Base-by-base conservation (phyloP, 164 flowering plant species). In the Protea cynaroides region DNA sequence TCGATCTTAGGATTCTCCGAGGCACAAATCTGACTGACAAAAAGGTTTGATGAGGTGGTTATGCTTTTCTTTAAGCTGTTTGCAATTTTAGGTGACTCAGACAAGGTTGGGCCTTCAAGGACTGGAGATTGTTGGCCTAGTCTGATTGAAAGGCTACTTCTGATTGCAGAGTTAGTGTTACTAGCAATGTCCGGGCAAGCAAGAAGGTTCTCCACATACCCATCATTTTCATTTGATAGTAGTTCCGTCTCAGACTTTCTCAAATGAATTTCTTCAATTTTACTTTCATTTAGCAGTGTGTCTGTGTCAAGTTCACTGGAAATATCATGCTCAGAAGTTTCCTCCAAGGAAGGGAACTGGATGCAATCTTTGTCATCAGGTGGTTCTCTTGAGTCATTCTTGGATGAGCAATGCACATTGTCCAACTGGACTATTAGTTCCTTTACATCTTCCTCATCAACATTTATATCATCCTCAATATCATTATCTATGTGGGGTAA, bases 1-100 rank as follows among this genome's bases (percentile, higher is more conserved):
- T 51, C 69, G 40, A 58, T 40, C 64, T 69, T 79, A 55, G 74
- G 67, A 69, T 75, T 82, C 50, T 79, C 79, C 14, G 71, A 43
- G 10, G 55, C 61, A 56, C 63, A 66, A 40, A 74, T 77, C 65
- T 65, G 71, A 65, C 74, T 70, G 15, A 65, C 68, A 13, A 72
- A 53, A 60, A 72, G 55, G 62, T 58, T 71, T 62, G 82, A 69
- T 53, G 86, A 61, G 44, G 69, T 7, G 36, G 68, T 62, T 36
- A 73, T 25, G 68, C 83, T 82, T 73, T 77, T 88, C 70, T 82
- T 82, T 49, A 59, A 76, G 4, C 24, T 46, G 53, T 79, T 85
- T 34, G 74, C 79, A 44, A 95, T 74, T 74, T 83, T 91, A n/a
- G 99, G 99, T 57, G 99, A 95, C 69, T 89, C 96, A 7, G 94